Evolutionary conservation across 164 flowering plant genomes (phyloP), one percentile per base, ranked within the genome.

Genomic region (Sedum album): DNA sequence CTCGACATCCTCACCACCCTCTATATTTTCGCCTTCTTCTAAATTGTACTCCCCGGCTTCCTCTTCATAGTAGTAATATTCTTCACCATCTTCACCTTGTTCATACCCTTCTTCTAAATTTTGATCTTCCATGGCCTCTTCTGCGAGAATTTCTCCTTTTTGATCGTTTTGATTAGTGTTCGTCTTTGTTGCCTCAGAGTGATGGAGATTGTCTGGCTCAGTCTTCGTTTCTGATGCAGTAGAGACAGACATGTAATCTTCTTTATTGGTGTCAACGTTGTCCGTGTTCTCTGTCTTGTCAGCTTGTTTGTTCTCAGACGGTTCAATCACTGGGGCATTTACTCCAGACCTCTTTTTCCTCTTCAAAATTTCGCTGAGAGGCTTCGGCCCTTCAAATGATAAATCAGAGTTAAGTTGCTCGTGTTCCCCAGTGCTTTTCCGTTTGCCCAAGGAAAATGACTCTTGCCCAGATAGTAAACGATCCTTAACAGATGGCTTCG

Each of bases 301-400:
- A 64, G 44, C 66, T 68, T 78, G 82, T 57, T 60, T 70, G 68
- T 67, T 67, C 5, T 35, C 61, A 36, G 73, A 73, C 66, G 66
- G 64, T 60, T 66, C 74, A 73, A 69, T 70, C 18, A 68, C 81
- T 23, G 80, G 78, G 60, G 60, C 76, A 5, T 64, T 66, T 9
- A 69, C 68, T 74, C 48, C 74, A 31, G 75, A 77, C 68, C 63
- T 81, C 79, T 93, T 85, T 77, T 93, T 93, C 48, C 86, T 81
- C 80, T 90, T 93, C 71, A 93, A 70, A 81, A 93, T 86, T 76
- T 75, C 89, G 64, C 87, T 79, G 1, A 90, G 80, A 70, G 96
- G 88, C 78, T 85, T 86, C 25, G 98, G 98, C 31, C 95, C 96
- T 69, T 87, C 92, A 77, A 93, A 90, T 1, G 86, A 75, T 46